phyloP scores from a whole-genome alignment of 164 flowering plant species.

The Vitis rotundifolia region DNA sequence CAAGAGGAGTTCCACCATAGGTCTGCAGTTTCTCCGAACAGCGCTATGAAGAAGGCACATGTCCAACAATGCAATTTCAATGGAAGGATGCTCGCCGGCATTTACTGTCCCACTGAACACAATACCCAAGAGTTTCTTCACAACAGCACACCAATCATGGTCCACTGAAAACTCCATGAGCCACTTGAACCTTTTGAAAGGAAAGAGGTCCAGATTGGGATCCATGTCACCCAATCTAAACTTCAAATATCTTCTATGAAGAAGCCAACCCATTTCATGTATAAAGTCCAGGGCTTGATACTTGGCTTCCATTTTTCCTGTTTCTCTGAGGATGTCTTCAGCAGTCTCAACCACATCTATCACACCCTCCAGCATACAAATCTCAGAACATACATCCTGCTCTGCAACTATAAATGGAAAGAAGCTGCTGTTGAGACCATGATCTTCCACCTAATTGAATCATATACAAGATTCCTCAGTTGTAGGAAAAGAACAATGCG shows the following conservation, averaged over 20 bases:
- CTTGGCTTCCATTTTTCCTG: constrained; percentile 26
- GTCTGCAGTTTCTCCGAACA: constrained; percentile 59
- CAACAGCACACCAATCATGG: constrained; percentile 86
- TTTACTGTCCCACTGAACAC: constrained; percentile 53
- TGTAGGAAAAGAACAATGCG: neutral
- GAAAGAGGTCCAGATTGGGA: constrained; percentile 35
- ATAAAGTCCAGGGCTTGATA: constrained; percentile 63
- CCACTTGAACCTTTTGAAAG: constrained; percentile 61
- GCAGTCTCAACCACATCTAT: constrained; percentile 40
- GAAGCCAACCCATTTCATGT: constrained; percentile 92
- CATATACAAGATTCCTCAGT: constrained; percentile 7
- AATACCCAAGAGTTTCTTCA: constrained; percentile 64
- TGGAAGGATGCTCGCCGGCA: constrained; percentile 39
- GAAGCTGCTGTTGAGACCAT: constrained; percentile 67
- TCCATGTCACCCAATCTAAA: constrained; percentile 35
- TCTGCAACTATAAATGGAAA: constrained; percentile 89
- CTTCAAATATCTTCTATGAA: constrained; percentile 51
- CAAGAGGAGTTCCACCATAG: constrained; percentile 67
- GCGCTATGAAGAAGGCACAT: constrained; percentile 75
- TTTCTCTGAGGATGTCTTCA: constrained; percentile 14
- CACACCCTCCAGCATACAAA: constrained; percentile 58
- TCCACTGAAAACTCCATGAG: constrained; percentile 81
- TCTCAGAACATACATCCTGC: constrained; percentile 71
- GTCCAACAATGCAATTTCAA: constrained; percentile 46
- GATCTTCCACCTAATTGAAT: constrained; percentile 63